Conservation (phyloP, 129 eudicot species). For the Chrysanthemum lavandulifolium region DNA sequence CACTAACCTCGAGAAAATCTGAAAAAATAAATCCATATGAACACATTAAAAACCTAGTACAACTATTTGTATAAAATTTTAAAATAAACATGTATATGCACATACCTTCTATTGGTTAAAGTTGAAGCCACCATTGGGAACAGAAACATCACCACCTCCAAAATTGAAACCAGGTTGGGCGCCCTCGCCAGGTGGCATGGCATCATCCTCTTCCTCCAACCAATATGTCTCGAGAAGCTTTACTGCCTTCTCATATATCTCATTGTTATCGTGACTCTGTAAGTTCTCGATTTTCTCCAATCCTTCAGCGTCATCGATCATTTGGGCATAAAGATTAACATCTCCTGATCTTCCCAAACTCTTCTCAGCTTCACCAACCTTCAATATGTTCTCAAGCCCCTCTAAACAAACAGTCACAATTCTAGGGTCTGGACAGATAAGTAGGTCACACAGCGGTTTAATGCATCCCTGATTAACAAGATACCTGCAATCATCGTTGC, state of each 20-base stretch:
- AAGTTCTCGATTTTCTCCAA: constrained; percentile 78
- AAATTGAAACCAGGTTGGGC: constrained; percentile 52
- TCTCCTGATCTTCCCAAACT: constrained; percentile 56
- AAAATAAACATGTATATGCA: not conserved
- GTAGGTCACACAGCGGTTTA: constrained; percentile 82
- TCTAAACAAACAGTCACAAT: constrained; percentile 82
- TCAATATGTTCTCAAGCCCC: constrained; percentile 82
- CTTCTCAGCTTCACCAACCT: constrained; percentile 82
- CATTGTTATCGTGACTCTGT: constrained; percentile 84
- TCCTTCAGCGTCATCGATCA: constrained; percentile 86
- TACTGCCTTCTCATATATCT: constrained; percentile 83
- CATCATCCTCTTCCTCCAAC: constrained; percentile 76
- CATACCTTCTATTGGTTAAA: constrained; percentile 48
- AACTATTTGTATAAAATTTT: not conserved
- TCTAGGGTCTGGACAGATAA: constrained; percentile 87
- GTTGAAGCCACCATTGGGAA: constrained; percentile 79
- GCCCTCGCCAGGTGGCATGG: constrained; percentile 58
- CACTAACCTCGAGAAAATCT: constrained; percentile 19
- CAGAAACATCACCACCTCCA: constrained; percentile 56
- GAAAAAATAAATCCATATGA: constrained; percentile 14
- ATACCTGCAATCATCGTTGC: constrained; percentile 44
- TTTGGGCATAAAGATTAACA: constrained; percentile 61
- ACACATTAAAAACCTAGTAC: constrained; percentile 6
- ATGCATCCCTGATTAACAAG: constrained; percentile 72
- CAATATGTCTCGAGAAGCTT: constrained; percentile 86